Percentiles rank a stretch among this genome's conserved stretches.
phyloP scores from a whole-genome alignment of 108 stramenopile genomes.

The Pelagomonas calceolata region DNA sequence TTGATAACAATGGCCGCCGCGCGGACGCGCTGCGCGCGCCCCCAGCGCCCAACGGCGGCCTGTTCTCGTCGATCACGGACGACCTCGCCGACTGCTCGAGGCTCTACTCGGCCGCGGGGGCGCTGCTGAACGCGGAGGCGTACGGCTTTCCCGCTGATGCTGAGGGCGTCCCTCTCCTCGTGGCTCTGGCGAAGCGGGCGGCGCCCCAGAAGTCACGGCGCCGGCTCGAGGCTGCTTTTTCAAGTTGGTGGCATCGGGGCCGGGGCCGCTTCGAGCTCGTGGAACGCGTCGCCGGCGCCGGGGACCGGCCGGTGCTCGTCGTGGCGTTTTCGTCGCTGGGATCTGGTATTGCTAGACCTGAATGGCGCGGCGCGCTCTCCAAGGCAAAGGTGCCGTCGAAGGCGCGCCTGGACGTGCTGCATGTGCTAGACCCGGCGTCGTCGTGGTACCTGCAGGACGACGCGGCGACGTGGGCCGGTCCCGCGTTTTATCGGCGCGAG shows the following conservation, averaged over 20 bases:
- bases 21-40: too few relatives aligned
- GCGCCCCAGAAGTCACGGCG: too few relatives aligned
- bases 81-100: too few relatives aligned
- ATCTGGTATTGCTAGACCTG: not conserved
- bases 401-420: not conserved
- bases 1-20: too few relatives aligned
- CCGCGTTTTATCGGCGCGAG: not conserved
- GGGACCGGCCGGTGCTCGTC: not conserved
- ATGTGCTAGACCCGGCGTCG: slow-evolving; percentile 1
- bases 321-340: slow-evolving; percentile 3
- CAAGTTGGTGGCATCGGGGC: not conserved
- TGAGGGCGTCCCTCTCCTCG: too few relatives aligned
- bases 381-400: not conserved
- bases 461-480: not conserved
- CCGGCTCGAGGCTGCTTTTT: not conserved
- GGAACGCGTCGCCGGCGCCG: not conserved
- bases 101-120: too few relatives aligned
- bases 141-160: too few relatives aligned
- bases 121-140: too few relatives aligned
- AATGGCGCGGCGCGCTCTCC: not conserved
- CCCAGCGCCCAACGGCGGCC: too few relatives aligned
- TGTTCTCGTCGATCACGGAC: too few relatives aligned
- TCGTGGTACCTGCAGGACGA: not conserved
- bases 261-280: not conserved
- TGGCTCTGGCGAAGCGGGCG: too few relatives aligned